Base-by-base conservation (phyloP, 73 alveolate genomes). In the Diophrys sp. region DNA sequence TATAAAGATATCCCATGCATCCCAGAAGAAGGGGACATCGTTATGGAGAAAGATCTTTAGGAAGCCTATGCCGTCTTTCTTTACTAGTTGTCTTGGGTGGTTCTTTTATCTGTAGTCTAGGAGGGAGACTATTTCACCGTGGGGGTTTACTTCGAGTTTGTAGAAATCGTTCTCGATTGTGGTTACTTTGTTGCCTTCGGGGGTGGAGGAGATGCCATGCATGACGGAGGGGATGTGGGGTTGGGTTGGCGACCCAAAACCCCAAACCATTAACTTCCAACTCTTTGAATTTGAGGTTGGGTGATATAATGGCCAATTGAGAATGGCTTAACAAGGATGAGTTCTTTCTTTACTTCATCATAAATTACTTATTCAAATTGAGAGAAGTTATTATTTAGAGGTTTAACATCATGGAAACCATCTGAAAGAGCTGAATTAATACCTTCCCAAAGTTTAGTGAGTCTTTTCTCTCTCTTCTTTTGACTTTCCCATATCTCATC, bases 21-120 rank as follows among this genome's bases (percentile, higher is more conserved):
- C 93, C 93, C 93, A 85, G 79, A 80, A 85, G 73, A 77, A 74
- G 26, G 89, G 89, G 31, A 85, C 83, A 72, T 85, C 93, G 30
- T 85, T 26, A 74, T 85, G 89, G n/a, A 85, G 1, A 31, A 29
- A 55, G 28, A 82, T 32, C 55, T 74, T 78, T 1, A 84, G 77
- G n/a, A 33, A 31, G 27, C 62, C 78, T 5, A 76, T 77, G 1
- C 67, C 76, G 54, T 62, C 56, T 28, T 27, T 77, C 67, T 66
- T 57, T 31, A 84, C 80, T 0, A 85, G 8, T 56, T 85, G 83
- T 73, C 82, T 66, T 26, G 67, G 75, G 56, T 29, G 68, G 62
- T 82, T 70, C 78, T 77, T 82, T 62, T 75, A n/a, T 31, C 84
- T 71, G 33, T 69, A 29, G 75, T 84, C 92, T 44, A 54, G 11